Evolutionary conservation across 1,139 yeast species (phyloP).

Genomic region (Arxiozyma heterogenica): DNA sequence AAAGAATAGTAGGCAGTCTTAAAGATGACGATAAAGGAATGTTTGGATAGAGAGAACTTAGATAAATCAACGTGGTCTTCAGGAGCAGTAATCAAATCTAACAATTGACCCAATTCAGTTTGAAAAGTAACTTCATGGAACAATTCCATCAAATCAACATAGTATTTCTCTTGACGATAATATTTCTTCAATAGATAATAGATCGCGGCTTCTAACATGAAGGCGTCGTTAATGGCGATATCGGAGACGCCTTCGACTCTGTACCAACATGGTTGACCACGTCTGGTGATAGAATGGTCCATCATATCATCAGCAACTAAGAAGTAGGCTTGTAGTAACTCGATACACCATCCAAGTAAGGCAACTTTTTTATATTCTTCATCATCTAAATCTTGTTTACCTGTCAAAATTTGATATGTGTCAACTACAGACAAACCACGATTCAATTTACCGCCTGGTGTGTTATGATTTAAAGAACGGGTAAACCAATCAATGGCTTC

Average conservation of each 20-base stretch:
- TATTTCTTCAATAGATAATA: slow-evolving; percentile 82
- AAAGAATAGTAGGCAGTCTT: slow-evolving; percentile 97
- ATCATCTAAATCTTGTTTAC: slow-evolving; percentile 47
- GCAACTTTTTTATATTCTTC: slow-evolving; percentile 80
- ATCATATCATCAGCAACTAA: slow-evolving; percentile 97
- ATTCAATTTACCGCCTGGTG: slow-evolving; percentile 95
- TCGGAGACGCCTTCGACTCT: slow-evolving; percentile 69
- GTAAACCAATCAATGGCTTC: slow-evolving; percentile 86
- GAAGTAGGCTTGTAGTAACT: slow-evolving; percentile 91
- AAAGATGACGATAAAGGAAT: slow-evolving; percentile 89
- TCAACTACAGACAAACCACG: slow-evolving; percentile 94
- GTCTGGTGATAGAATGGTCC: slow-evolving; percentile 94
- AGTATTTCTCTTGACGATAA: slow-evolving; percentile 73
- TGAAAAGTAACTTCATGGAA: slow-evolving; percentile 94
- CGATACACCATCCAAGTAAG: slow-evolving; percentile 91
- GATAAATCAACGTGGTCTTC: slow-evolving; percentile 84
- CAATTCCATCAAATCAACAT: slow-evolving; percentile 82
- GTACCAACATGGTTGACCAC: slow-evolving; percentile 99
- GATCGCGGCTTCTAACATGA: slow-evolving; percentile 93
- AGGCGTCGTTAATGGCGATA: slow-evolving; percentile 94
- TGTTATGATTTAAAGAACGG: slow-evolving; percentile 67
- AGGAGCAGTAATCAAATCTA: slow-evolving; percentile 94
- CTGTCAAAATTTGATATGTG: slow-evolving; percentile 71
- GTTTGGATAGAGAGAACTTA: slow-evolving; percentile 81
- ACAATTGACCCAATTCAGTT: slow-evolving; percentile 93